A percentile compares a stretch with the other conserved stretches of the same genome.
phyloP scores from a whole-genome alignment of 345 rosid genomes.

The Cardamine resedifolia region DNA sequence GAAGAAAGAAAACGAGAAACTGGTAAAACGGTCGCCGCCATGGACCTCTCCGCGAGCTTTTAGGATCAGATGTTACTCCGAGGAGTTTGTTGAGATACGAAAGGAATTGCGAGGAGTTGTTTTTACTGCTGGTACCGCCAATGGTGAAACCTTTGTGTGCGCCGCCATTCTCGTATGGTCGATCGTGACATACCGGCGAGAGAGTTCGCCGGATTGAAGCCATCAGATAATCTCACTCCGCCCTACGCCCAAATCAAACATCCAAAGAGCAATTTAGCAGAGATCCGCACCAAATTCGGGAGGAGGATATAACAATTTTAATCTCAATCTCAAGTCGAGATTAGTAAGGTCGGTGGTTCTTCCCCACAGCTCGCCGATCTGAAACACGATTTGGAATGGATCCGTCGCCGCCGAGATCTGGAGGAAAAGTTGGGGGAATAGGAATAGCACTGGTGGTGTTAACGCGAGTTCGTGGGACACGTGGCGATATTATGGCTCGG shows the following conservation, averaged over 20 bases:
- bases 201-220: constrained; percentile 91
- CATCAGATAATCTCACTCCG: constrained; percentile 41
- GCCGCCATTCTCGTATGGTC: constrained; percentile 52
- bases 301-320: not conserved
- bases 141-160: constrained; percentile 41
- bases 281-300: constrained; percentile 3
- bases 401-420: constrained; percentile 36
- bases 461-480: constrained; percentile 36
- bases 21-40: constrained; percentile 64
- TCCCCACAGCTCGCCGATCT: constrained; percentile 15
- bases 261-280: not conserved
- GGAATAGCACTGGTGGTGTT: not conserved
- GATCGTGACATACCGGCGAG: constrained; percentile 72
- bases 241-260: constrained; percentile 20
- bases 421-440: not conserved
- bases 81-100: constrained; percentile 28
- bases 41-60: constrained; percentile 46
- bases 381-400: constrained; percentile 18
- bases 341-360: not conserved
- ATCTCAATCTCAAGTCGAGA: not conserved
- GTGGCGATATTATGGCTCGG: constrained; percentile 16
- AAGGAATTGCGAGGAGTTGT: constrained; percentile 41
- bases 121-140: constrained; percentile 40
- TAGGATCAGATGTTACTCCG: constrained; percentile 37
- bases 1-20: constrained; percentile 59